Conservation (phyloP, 345 rosid genomes). For the Sisymbrium altissimum region DNA sequence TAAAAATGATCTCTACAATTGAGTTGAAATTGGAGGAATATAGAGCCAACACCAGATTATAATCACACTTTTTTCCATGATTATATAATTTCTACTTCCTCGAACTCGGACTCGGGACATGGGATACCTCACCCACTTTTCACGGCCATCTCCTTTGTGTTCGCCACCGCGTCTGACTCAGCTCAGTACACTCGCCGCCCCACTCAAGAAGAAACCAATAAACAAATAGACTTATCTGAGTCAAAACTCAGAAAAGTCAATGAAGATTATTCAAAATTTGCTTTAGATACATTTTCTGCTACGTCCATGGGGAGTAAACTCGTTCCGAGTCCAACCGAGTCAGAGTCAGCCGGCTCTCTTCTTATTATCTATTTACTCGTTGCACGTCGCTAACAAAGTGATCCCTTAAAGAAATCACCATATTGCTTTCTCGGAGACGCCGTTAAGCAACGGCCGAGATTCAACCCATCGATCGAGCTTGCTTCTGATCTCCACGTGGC, state of each 20-base stretch:
- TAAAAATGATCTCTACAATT: constrained; percentile 12
- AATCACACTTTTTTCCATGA: not conserved
- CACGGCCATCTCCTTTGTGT: constrained; percentile 50
- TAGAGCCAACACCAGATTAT: not conserved
- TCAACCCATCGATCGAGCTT: constrained; percentile 62
- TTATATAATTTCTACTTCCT: not conserved
- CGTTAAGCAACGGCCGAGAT: constrained; percentile 73
- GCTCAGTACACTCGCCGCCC: constrained; percentile 14
- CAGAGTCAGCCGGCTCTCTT: not conserved
- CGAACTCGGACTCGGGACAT: constrained; percentile 47
- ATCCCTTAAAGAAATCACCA: constrained; percentile 41
- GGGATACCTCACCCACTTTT: constrained; percentile 53
- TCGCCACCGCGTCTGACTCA: constrained; percentile 9
- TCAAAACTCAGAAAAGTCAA: constrained; percentile 19
- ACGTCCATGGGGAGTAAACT: constrained; percentile 10
- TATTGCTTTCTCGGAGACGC: constrained; percentile 45
- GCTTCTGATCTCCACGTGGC: constrained; percentile 47
- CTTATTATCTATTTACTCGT: constrained; percentile 12
- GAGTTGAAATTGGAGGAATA: constrained; percentile 5
- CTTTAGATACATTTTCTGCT: not conserved
- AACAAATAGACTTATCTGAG: not conserved
- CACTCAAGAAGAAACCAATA: constrained; percentile 3
- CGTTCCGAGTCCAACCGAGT: constrained; percentile 38
- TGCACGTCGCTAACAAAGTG: not conserved
- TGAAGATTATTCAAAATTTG: not conserved